Evolutionary conservation across 2,329 filamentous ascomycete species (phyloP), one percentile per base, ranked within the genome.

Genomic region (Plenodomus biglobosus): DNA sequence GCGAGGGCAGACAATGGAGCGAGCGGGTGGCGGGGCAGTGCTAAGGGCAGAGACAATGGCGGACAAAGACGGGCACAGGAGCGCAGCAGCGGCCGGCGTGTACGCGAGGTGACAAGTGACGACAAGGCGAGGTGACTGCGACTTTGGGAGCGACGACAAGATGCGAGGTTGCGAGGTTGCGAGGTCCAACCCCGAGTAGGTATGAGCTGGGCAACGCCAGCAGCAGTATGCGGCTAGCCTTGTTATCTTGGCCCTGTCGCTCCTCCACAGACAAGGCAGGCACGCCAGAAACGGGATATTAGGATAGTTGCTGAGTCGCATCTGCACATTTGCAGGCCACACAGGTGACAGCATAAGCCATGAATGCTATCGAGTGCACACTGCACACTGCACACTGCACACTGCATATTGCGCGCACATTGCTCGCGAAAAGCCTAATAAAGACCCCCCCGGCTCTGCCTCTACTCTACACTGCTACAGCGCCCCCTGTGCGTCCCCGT

Each of bases 151-250:
- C 44, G 40, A 41, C 40, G 50, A 40, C 44, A 47, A 46, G 40
- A n/a, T n/a, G n/a, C n/a, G n/a, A n/a, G n/a, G n/a, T n/a, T n/a
- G 56, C 57, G 49, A 57, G 59, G 59, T 58, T 54, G 59, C 41
- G 40, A 49, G 48, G 46, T 48, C 46, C 36, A 52, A 51, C 49
- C 46, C 52, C 5, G 5, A 10, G 22, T 11, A 32, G 8, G 6
- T 36, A 57, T 40, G 47, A 56, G 53, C 53, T 57, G 55, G 32
- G 42, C 37, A 17, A 50, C 39, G 53, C 53, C 53, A 49, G 53
- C 50, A 52, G 48, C 40, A 54, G 40, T 38, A 52, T 42, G 48
- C 50, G 54, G 58, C 45, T 59, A 56, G 52, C 46, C 41, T 49
- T 57, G 51, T 46, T 55, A 47, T 55, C 49, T 41, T 46, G 52